These are phyloP conservation scores for Bipolaris bicolor DNA, from an alignment of 2,329 filamentous ascomycete genomes.

Conservation along the genomic window DNA sequence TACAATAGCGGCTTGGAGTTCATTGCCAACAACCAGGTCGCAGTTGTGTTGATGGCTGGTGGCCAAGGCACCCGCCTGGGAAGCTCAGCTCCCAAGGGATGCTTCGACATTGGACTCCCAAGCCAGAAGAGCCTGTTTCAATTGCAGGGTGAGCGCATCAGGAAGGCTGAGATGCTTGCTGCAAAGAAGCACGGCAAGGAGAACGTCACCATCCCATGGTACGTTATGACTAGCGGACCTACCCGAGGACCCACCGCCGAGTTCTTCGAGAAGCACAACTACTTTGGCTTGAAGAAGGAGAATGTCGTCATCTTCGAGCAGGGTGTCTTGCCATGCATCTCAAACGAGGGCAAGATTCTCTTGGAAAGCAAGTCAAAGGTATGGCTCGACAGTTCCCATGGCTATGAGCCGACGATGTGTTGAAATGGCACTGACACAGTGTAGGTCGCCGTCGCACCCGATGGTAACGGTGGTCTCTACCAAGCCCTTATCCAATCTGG, in stretches of 20 bases:
- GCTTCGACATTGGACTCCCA: conserved; percentile 93
- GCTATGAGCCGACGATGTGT: not conserved
- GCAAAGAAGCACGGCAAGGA: conserved; percentile 68
- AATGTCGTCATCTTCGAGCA: conserved; percentile 96
- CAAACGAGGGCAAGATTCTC: conserved; percentile 96
- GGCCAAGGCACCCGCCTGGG: conserved; percentile 94
- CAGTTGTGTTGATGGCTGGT: conserved; percentile 94
- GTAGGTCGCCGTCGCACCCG: conserved; percentile 86
- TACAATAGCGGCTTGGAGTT: conserved; percentile 72
- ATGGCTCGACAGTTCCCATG: conserved; percentile 16
- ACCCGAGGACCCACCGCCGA: conserved; percentile 90
- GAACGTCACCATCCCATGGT: conserved; percentile 81
- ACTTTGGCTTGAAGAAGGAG: conserved; percentile 84
- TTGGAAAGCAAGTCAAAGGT: conserved; percentile 86
- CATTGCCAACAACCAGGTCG: conserved; percentile 72
- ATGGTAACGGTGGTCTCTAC: conserved; percentile 97
- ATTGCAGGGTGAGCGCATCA: conserved; percentile 93
- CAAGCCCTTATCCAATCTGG: conserved; percentile 82
- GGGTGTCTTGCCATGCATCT: conserved; percentile 94
- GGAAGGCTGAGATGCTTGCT: conserved; percentile 82
- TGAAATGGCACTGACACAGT: conserved; percentile 20
- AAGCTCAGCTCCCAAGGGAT: conserved; percentile 95
- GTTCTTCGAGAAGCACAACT: conserved; percentile 88
- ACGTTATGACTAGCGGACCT: conserved; percentile 98
- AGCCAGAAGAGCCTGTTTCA: conserved; percentile 96